Evolutionary conservation across 2,329 filamentous ascomycete genomes (phyloP).

Genomic region (Sclerotinia spermophila): DNA sequence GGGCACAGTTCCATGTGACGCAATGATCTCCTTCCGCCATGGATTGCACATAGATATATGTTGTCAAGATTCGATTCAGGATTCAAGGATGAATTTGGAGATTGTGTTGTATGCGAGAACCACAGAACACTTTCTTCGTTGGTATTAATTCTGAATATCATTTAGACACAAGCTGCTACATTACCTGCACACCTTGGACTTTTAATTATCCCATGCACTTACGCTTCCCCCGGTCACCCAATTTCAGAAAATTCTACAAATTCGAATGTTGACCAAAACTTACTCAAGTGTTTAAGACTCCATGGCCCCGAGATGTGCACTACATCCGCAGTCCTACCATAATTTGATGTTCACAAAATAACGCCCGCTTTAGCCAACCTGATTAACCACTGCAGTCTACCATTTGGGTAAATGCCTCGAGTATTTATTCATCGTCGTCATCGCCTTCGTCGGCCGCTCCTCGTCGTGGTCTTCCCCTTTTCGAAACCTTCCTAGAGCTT

Average conservation of each 20-base stretch:
- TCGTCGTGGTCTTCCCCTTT: slow-evolving; percentile 1
- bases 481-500: not conserved
- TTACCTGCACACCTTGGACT: not conserved
- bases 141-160: not conserved
- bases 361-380: not conserved
- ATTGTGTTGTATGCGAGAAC: not conserved
- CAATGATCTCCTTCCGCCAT: not conserved
- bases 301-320: not conserved
- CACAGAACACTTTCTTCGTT: not conserved
- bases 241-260: not conserved
- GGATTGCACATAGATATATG: too few species aligned
- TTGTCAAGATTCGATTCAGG: not conserved
- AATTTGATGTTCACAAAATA: not conserved
- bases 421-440: slow-evolving; percentile 5
- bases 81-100: not conserved
- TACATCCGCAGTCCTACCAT: not conserved
- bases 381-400: not conserved
- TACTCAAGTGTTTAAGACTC: not conserved
- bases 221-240: not conserved
- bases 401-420: not conserved
- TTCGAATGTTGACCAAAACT: not conserved
- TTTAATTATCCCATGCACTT: not conserved
- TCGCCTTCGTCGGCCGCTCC: slow-evolving; percentile 1
- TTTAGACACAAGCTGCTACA: not conserved
- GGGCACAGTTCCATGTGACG: too few species aligned